phyloP scores from a whole-genome alignment of 352 stramenopile genomes.

The Aphanomyces stellatus region DNA sequence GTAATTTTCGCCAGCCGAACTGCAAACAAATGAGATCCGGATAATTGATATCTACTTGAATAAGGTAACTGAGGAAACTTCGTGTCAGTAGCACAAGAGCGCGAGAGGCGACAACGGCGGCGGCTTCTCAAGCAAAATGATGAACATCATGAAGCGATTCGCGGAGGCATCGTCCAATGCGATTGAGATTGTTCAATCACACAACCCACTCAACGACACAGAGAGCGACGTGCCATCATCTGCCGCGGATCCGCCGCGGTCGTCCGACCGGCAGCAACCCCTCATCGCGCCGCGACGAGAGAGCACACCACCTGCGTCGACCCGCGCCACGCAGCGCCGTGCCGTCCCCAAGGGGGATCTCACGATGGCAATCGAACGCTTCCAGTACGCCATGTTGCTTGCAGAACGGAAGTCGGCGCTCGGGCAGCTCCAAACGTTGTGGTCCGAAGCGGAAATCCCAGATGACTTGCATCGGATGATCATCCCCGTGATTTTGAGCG shows the following conservation, averaged over 20 bases:
- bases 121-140: background rate
- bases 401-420: slow-evolving; percentile 60
- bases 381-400: slow-evolving; percentile 71
- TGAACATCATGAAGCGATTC: slow-evolving; percentile 11
- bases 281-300: background rate
- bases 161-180: background rate
- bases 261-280: background rate
- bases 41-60: background rate
- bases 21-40: too few relatives aligned
- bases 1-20: too few relatives aligned
- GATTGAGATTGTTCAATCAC: background rate
- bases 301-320: background rate
- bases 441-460: slow-evolving; percentile 6
- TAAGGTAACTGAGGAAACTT: too few relatives aligned
- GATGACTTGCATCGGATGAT: slow-evolving; percentile 37
- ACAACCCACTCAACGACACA: background rate
- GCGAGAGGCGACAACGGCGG: background rate
- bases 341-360: slow-evolving; percentile 26
- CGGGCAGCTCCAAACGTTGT: slow-evolving; percentile 35
- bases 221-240: background rate
- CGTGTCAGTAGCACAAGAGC: too few relatives aligned
- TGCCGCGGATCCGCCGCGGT: background rate
- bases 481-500: slow-evolving; percentile 45
- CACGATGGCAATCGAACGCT: slow-evolving; percentile 38
- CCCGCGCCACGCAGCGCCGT: background rate